Percentiles rank a stretch among this genome's conserved stretches.
phyloP scores from a whole-genome alignment of 73 alveolate species.

The Loxodes magnus region DNA sequence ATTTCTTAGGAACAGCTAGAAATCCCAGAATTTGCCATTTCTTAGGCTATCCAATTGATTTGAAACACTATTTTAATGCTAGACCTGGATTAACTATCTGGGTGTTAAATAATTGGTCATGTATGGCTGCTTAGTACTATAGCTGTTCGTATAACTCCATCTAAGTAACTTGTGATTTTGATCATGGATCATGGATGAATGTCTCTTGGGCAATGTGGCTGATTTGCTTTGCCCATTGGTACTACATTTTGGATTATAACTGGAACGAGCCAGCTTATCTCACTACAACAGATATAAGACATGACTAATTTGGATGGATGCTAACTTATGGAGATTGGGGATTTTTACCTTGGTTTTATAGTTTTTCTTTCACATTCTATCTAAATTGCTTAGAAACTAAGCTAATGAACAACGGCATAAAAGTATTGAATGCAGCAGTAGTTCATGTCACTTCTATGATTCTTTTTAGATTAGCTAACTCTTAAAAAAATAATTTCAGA shows the following conservation, averaged over 20 bases:
- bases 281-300: constrained; percentile 27
- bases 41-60: constrained; percentile 16
- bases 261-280: constrained; percentile 24
- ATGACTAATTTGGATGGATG: constrained; percentile 23
- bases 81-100: constrained; percentile 28
- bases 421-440: background rate
- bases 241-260: constrained; percentile 23
- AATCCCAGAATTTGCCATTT: constrained; percentile 24
- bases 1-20: constrained; percentile 23
- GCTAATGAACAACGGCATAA: background rate
- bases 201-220: no score
- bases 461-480: background rate
- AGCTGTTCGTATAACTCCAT: no score
- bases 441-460: background rate
- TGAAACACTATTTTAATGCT: constrained; percentile 22
- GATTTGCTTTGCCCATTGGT: constrained; percentile 7
- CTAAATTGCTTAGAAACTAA: background rate
- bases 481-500: no score
- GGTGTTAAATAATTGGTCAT: constrained; percentile 23
- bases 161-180: no score
- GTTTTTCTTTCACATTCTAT: background rate
- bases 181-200: no score
- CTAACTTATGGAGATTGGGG: constrained; percentile 11
- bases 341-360: background rate
- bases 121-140: background rate